Conservation (phyloP, 192 early-diverging fungal species). For the Rhizoclosmatium sp. region DNA sequence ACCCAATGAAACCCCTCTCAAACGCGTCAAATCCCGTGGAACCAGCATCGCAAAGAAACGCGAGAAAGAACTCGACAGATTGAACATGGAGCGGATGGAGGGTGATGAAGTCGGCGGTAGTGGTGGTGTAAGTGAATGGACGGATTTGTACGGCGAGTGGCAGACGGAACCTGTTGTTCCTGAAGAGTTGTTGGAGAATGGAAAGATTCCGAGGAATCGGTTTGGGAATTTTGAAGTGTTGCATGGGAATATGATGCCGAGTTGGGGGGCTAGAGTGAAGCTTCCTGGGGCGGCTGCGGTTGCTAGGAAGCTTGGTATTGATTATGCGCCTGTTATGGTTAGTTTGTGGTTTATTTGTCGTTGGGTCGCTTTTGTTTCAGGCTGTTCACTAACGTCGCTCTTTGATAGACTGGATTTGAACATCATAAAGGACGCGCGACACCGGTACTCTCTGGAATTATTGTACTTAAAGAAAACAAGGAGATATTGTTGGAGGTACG, state of each 20-base stretch:
- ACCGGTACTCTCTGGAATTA: slow-evolving; percentile 73
- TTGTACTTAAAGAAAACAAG: slow-evolving; percentile 68
- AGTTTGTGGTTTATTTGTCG: slow-evolving; percentile 28
- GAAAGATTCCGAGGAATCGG: slow-evolving; percentile 79
- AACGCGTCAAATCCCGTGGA: slow-evolving; percentile 55
- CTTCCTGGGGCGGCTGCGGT: slow-evolving; percentile 67
- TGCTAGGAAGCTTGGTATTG: slow-evolving; percentile 78
- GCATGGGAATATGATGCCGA: slow-evolving; percentile 82
- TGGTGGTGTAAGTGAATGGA: slow-evolving; percentile 40
- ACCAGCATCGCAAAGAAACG: slow-evolving; percentile 57
- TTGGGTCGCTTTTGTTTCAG: slow-evolving; percentile 14
- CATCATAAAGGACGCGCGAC: slow-evolving; percentile 64
- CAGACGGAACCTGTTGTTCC: slow-evolving; percentile 79
- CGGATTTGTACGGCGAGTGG: slow-evolving; percentile 83
- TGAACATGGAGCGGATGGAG: slow-evolving; percentile 20
- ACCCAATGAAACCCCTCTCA: slow-evolving; percentile 48
- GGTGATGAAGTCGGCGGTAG: slow-evolving; percentile 17
- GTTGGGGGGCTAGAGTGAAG: slow-evolving; percentile 78
- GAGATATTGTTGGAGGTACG: slow-evolving; percentile 64
- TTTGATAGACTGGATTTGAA: slow-evolving; percentile 73
- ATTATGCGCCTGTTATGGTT: slow-evolving; percentile 85
- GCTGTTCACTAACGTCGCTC: background rate
- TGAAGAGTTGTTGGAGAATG: slow-evolving; percentile 69
- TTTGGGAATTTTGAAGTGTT: slow-evolving; percentile 91
- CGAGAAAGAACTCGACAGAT: slow-evolving; percentile 42